Conservation (phyloP, 345 rosid genomes). For the Eucalyptus regnans region DNA sequence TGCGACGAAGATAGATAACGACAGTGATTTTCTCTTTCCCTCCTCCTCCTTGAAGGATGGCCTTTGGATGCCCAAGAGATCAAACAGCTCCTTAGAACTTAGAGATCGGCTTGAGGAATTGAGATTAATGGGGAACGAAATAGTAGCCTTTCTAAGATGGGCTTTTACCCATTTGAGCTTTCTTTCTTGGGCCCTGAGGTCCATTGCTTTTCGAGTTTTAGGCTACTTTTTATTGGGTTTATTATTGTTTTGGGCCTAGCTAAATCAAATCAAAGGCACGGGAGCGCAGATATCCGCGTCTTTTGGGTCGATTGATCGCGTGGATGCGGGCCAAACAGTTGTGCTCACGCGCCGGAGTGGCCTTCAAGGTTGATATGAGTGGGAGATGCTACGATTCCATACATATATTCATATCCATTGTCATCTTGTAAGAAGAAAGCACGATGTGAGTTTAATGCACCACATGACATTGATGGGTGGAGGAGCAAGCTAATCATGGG, state of each 20-base stretch:
- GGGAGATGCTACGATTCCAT: neutral
- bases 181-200: neutral
- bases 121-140: neutral
- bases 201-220: neutral
- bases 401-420: neutral
- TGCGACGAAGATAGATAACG: neutral
- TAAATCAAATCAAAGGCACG: neutral
- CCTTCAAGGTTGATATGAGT: neutral
- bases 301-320: neutral
- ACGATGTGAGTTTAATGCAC: neutral
- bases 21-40: neutral
- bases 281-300: neutral
- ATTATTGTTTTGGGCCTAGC: neutral
- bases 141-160: neutral
- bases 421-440: neutral
- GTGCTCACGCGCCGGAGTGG: neutral
- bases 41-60: neutral
- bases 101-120: neutral
- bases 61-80: neutral
- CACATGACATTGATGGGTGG: neutral
- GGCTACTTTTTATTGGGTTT: neutral
- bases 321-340: neutral
- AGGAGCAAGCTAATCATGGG: neutral
- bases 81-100: neutral
- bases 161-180: neutral